Percentiles rank a stretch among this genome's conserved stretches.
phyloP scores from a whole-genome alignment of 169 alveolate genomes.

The Fabrea salina region DNA sequence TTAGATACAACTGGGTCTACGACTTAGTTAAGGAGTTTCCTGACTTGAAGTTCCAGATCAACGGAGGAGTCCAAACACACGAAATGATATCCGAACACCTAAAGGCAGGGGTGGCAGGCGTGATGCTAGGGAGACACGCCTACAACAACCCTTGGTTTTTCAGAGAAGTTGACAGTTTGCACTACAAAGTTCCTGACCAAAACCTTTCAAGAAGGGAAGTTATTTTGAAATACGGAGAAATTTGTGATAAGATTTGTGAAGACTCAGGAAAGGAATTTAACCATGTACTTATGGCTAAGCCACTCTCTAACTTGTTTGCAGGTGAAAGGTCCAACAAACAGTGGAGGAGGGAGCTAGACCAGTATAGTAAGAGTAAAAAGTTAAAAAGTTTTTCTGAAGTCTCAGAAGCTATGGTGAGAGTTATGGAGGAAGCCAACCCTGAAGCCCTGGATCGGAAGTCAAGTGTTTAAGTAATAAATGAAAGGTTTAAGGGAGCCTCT shows the following conservation, averaged over 20 bases:
- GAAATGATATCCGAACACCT: background rate
- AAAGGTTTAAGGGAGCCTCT: background rate
- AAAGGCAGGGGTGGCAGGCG: conserved; percentile 30
- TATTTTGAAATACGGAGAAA: conserved; percentile 33
- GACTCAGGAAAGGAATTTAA: conserved; percentile 26
- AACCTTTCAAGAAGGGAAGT: conserved; percentile 31
- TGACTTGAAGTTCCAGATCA: conserved; percentile 82
- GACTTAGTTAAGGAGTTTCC: conserved; percentile 87
- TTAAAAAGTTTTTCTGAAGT: background rate
- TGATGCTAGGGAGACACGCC: conserved; percentile 51
- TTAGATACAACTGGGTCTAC: conserved; percentile 89
- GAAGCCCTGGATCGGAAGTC: background rate
- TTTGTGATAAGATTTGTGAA: conserved; percentile 29
- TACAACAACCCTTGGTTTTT: conserved; percentile 44
- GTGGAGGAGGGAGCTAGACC: conserved; percentile 22
- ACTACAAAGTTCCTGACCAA: background rate
- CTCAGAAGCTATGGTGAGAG: background rate
- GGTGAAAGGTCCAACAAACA: conserved; percentile 26
- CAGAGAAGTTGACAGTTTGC: conserved; percentile 31
- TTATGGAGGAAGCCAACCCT: background rate
- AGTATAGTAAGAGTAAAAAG: background rate
- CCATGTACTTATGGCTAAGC: conserved; percentile 34
- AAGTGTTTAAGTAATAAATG: background rate
- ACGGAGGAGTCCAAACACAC: conserved; percentile 88
- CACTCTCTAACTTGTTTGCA: conserved; percentile 31